phyloP scores from a whole-genome alignment of 2,329 filamentous ascomycete genomes.

The Xylaria sp. region DNA sequence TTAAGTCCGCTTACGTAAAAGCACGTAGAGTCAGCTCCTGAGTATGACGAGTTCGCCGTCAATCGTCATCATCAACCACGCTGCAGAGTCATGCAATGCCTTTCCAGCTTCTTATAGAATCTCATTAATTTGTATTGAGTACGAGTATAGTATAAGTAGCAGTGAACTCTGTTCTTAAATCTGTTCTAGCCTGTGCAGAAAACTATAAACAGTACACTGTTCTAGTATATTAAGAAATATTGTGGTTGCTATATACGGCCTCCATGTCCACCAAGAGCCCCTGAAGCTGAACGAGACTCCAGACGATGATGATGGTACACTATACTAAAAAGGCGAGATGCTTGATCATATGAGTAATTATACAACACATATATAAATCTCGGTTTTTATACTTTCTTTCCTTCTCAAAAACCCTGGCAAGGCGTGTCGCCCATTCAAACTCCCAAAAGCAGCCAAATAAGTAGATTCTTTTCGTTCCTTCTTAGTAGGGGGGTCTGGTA shows the following conservation, averaged over 20 bases:
- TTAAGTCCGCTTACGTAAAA: not conserved
- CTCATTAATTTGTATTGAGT: too few species aligned
- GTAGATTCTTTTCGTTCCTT: not conserved
- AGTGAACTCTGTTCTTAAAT: not conserved
- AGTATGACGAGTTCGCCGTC: too few species aligned
- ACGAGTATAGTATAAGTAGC: too few species aligned
- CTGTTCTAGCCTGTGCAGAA: not conserved
- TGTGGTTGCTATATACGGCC: not conserved
- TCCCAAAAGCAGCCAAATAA: not conserved
- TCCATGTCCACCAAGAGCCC: too few species aligned
- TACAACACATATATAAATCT: slow-evolving; percentile 1
- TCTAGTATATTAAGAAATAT: not conserved
- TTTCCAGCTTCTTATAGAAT: too few species aligned
- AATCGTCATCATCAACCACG: too few species aligned
- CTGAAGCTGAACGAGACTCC: too few species aligned
- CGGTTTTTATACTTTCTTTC: slow-evolving; percentile 4
- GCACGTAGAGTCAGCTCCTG: too few species aligned
- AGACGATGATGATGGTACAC: not conserved
- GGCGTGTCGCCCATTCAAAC: not conserved
- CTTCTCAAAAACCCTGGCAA: not conserved
- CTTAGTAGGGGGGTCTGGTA: slow-evolving; percentile 31
- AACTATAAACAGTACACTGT: not conserved
- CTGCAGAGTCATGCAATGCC: too few species aligned
- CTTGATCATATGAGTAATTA: not conserved
- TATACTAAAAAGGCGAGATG: not conserved